These are phyloP conservation scores for Penicillium sp. DNA, from an alignment of 2,329 filamentous ascomycete species.

Conservation along the genomic window DNA sequence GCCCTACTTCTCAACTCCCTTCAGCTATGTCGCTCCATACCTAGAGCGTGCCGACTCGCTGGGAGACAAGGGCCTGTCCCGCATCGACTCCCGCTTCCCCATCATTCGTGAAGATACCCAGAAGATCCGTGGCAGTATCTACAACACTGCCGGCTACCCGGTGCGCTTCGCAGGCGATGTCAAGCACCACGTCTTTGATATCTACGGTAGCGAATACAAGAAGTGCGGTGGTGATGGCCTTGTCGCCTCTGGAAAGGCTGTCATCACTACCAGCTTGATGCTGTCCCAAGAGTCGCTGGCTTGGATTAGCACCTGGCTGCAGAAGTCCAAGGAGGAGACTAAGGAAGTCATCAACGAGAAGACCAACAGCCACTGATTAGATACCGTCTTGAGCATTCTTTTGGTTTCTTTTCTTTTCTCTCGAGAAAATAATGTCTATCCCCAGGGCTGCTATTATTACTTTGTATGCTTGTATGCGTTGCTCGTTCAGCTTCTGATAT, in stretches of 20 bases:
- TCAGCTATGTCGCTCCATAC: constrained; percentile 79
- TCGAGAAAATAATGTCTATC: constrained; percentile 25
- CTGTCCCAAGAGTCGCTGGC: constrained; percentile 61
- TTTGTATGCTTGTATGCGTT: neutral
- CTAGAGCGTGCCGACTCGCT: constrained; percentile 74
- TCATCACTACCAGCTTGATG: constrained; percentile 62
- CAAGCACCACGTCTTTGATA: constrained; percentile 42
- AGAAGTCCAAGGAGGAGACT: constrained; percentile 59
- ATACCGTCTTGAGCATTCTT: constrained; percentile 6
- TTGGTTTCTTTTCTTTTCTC: constrained; percentile 5
- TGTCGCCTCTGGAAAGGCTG: constrained; percentile 65
- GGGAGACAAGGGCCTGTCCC: constrained; percentile 65
- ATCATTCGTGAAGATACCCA: constrained; percentile 69
- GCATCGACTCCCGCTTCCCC: constrained; percentile 67
- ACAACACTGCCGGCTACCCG: constrained; percentile 58
- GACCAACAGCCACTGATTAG: constrained; percentile 28
- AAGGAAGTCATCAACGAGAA: constrained; percentile 54
- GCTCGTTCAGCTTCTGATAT: neutral
- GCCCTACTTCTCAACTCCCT: constrained; percentile 73
- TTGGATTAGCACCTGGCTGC: constrained; percentile 57
- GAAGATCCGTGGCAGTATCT: constrained; percentile 63
- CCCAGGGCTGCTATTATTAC: neutral
- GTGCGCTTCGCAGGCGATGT: constrained; percentile 59
- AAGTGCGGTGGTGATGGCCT: constrained; percentile 54
- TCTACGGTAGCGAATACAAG: constrained; percentile 45